Evolutionary conservation across 2,329 filamentous ascomycete species (phyloP).

Genomic region (Drechslera avenae): DNA sequence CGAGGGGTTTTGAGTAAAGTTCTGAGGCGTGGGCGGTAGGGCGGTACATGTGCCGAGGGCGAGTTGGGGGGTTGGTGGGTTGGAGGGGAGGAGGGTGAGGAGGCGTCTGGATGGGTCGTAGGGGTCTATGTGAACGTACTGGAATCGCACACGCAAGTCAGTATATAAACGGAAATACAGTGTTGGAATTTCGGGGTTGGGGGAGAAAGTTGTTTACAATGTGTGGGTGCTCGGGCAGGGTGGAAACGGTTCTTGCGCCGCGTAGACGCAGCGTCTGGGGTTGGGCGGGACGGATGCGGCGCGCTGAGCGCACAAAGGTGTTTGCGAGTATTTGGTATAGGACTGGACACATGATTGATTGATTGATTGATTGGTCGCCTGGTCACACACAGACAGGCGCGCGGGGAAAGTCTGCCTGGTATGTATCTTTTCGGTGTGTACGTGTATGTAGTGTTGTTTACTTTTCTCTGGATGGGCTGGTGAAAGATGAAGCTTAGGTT

Average conservation of each 20-base stretch:
- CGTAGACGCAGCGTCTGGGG: constrained; percentile 25
- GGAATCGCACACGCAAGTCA: not conserved
- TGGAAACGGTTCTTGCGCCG: constrained; percentile 41
- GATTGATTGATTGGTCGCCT: too few relatives aligned
- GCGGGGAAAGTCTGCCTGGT: too few relatives aligned
- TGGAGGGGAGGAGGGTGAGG: constrained; percentile 62
- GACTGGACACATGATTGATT: constrained; percentile 14
- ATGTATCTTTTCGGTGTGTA: too few relatives aligned
- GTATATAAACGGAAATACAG: too few relatives aligned
- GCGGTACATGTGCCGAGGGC: constrained; percentile 61
- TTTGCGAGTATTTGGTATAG: constrained; percentile 29
- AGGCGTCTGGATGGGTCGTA: constrained; percentile 49
- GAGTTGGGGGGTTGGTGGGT: constrained; percentile 59
- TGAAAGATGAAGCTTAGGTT: not conserved
- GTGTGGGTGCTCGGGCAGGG: constrained; percentile 52
- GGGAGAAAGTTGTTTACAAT: constrained; percentile 41
- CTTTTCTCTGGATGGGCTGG: not conserved
- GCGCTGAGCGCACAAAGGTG: constrained; percentile 26
- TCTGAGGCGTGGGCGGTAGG: constrained; percentile 62
- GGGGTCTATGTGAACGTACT: constrained; percentile 59
- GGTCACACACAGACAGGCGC: too few relatives aligned
- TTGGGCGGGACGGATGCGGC: constrained; percentile 17
- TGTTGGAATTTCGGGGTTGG: not conserved
- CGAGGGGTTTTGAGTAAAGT: constrained; percentile 60
- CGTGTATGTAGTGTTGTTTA: not conserved